A percentile compares a stretch with the other conserved stretches of the same genome.
Evolutionary conservation across 768 basidiomycete species (phyloP).

Genomic region (Ramaria rubella): DNA sequence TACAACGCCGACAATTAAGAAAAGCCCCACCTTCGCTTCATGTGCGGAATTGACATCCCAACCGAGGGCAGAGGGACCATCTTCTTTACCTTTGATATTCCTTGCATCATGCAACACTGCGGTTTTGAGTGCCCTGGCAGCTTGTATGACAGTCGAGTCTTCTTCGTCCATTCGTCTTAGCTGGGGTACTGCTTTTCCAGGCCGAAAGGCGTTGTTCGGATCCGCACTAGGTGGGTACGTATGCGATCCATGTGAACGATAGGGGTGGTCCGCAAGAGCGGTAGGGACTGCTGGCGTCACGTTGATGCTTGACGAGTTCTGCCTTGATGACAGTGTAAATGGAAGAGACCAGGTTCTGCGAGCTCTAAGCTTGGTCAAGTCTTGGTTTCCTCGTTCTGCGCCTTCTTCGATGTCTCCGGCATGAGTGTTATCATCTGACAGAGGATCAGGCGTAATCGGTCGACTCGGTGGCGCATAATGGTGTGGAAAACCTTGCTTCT

Average conservation of each 20-base stretch:
- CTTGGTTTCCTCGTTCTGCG: neutral
- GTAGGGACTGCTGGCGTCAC: neutral
- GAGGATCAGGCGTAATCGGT: neutral
- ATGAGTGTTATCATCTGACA: neutral
- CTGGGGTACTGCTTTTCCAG: neutral
- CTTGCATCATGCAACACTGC: slow-evolving; percentile 72
- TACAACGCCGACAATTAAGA: neutral
- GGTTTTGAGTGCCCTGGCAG: slow-evolving; percentile 60
- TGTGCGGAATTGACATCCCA: slow-evolving; percentile 49
- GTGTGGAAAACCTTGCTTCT: neutral
- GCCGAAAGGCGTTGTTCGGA: neutral
- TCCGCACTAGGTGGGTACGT: neutral
- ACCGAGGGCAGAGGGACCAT: slow-evolving; percentile 31
- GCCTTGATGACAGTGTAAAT: neutral
- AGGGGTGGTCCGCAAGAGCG: neutral
- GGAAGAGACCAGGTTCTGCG: neutral
- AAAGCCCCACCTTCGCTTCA: slow-evolving; percentile 55
- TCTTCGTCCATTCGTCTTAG: slow-evolving; percentile 19
- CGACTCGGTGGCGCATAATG: neutral
- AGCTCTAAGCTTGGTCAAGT: slow-evolving; percentile 14
- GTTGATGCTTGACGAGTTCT: neutral
- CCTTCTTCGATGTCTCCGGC: slow-evolving; percentile 4
- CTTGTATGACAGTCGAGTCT: slow-evolving; percentile 38
- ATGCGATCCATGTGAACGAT: neutral
- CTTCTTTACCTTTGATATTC: slow-evolving; percentile 48